These are phyloP conservation scores for Yamadazyma triangularis DNA, from an alignment of 1,139 yeast genomes.

Conservation along the genomic window DNA sequence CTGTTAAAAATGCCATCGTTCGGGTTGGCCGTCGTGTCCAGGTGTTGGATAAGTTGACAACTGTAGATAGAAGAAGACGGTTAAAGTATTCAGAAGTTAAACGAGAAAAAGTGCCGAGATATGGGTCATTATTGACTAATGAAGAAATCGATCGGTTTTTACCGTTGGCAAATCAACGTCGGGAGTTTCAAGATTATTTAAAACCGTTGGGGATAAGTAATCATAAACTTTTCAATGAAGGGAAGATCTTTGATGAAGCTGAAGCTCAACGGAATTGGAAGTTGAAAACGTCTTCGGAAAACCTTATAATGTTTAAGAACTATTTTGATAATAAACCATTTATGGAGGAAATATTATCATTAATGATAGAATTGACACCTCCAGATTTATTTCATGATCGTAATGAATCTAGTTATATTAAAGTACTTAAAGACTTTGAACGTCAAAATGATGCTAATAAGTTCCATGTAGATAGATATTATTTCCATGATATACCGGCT, in stretches of 20 bases:
- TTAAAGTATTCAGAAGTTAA: neutral
- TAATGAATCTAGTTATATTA: slow-evolving; percentile 5
- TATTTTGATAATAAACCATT: slow-evolving; percentile 24
- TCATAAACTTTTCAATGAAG: slow-evolving; percentile 27
- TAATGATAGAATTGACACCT: slow-evolving; percentile 32
- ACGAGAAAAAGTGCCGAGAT: neutral
- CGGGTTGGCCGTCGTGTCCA: neutral
- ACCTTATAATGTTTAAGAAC: slow-evolving; percentile 15
- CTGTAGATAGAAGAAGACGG: neutral
- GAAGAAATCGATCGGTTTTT: neutral
- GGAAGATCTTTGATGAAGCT: slow-evolving; percentile 18
- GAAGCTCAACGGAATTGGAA: slow-evolving; percentile 27
- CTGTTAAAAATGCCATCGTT: neutral
- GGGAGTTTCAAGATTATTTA: slow-evolving; percentile 31
- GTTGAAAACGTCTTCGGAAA: slow-evolving; percentile 14
- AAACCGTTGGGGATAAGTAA: slow-evolving; percentile 32
- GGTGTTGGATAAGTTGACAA: neutral
- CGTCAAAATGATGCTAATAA: slow-evolving; percentile 3
- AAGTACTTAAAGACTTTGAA: slow-evolving; percentile 7
- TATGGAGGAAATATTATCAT: slow-evolving; percentile 30
- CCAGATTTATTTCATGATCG: slow-evolving; percentile 9
- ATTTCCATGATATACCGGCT: slow-evolving; percentile 32
- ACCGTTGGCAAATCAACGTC: slow-evolving; percentile 6
- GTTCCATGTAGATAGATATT: slow-evolving; percentile 17
- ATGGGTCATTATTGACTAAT: no score